Conservation (phyloP, 2,329 filamentous ascomycete genomes). For the Annulohypoxylon truncatum region DNA sequence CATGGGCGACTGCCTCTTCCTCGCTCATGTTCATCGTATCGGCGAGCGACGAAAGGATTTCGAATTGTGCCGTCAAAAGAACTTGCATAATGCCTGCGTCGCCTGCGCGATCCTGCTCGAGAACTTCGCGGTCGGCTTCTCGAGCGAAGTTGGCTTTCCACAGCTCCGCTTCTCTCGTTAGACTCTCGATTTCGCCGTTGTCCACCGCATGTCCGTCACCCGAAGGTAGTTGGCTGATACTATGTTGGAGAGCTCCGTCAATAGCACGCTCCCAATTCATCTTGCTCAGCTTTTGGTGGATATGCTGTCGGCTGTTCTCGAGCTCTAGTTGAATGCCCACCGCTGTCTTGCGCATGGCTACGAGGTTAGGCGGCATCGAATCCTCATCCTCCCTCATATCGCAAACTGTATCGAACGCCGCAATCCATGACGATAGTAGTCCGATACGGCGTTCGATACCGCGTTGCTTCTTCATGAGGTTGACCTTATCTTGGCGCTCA, state of each 20-base stretch:
- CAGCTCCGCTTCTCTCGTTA: slow-evolving; percentile 86
- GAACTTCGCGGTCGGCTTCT: slow-evolving; percentile 79
- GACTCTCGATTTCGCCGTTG: slow-evolving; percentile 73
- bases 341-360: slow-evolving; percentile 85
- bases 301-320: slow-evolving; percentile 89
- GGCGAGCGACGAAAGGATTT: slow-evolving; percentile 85
- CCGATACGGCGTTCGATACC: slow-evolving; percentile 86
- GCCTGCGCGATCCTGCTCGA: slow-evolving; percentile 85
- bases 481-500: slow-evolving; percentile 83
- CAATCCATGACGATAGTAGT: slow-evolving; percentile 91
- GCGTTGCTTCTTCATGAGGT: slow-evolving; percentile 83
- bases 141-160: slow-evolving; percentile 85
- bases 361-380: slow-evolving; percentile 74
- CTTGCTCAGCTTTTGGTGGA: slow-evolving; percentile 84
- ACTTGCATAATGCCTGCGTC: slow-evolving; percentile 84
- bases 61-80: slow-evolving; percentile 89
- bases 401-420: slow-evolving; percentile 86
- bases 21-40: slow-evolving; percentile 86
- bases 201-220: slow-evolving; percentile 71
- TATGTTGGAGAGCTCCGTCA: slow-evolving; percentile 88
- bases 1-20: slow-evolving; percentile 82
- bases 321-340: slow-evolving; percentile 89
- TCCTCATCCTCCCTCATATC: slow-evolving; percentile 76
- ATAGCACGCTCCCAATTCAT: slow-evolving; percentile 88
- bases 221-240: slow-evolving; percentile 79